Conservation (phyloP, 78 protist genomes). For the Dictyostelium firmibasis region DNA sequence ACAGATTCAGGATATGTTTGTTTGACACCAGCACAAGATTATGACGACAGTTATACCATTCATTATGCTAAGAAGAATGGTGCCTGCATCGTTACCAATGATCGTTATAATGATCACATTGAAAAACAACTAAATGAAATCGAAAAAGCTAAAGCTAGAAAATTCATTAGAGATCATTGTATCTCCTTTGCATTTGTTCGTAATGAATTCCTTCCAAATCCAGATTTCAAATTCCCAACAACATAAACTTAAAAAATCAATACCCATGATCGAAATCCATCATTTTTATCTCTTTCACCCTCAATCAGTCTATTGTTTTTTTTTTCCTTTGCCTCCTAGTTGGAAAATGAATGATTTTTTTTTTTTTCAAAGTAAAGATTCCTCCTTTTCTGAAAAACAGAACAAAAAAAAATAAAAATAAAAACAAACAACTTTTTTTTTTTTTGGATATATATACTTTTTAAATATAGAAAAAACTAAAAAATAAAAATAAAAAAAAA, state of each 20-base stretch:
- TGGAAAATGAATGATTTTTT: not conserved
- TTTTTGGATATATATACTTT: too few species aligned
- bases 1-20: constrained; percentile 50
- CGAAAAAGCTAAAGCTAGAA: constrained; percentile 13
- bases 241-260: not conserved
- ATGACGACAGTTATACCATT: constrained; percentile 84
- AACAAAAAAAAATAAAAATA: too few species aligned
- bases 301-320: not conserved
- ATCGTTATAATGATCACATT: constrained; percentile 80
- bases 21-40: constrained; percentile 85
- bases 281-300: not conserved
- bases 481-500: too few species aligned
- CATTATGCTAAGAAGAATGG: constrained; percentile 55
- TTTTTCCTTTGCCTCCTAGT: not conserved
- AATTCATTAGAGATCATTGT: constrained; percentile 77
- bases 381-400: not conserved
- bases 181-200: constrained; percentile 81
- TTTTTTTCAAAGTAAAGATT: not conserved
- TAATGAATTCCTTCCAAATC: constrained; percentile 81
- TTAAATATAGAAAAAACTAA: too few species aligned
- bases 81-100: constrained; percentile 82
- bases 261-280: not conserved
- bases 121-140: constrained; percentile 38
- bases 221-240: constrained; percentile 54
- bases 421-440: too few species aligned